Percentiles rank a stretch among this genome's conserved stretches.
Conservation (phyloP, 495 filamentous ascomycete species). For the Stereocaulon alpinum region DNA sequence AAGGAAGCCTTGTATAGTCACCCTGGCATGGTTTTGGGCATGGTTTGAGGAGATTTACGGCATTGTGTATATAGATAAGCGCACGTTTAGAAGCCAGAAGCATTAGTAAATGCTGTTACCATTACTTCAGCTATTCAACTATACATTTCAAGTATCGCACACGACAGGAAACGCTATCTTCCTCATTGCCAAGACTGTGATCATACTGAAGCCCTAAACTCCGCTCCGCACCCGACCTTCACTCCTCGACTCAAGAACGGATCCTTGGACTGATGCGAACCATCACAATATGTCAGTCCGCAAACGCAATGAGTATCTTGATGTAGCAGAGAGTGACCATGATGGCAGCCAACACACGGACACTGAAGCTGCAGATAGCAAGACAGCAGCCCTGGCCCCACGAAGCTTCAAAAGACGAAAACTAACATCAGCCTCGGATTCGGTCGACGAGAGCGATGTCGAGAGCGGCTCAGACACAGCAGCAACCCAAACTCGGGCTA, state of each 20-base stretch:
- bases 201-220: neutral
- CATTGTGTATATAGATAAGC: neutral
- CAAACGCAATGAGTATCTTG: conserved; percentile 67
- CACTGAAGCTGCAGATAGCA: conserved; percentile 52
- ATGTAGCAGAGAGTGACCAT: conserved; percentile 55
- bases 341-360: conserved; percentile 51
- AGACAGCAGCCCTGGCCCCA: conserved; percentile 8
- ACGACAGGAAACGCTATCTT: no score
- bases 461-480: neutral
- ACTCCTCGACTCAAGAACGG: neutral
- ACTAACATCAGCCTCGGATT: conserved; percentile 2
- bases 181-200: no score
- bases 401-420: conserved; percentile 17
- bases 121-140: neutral
- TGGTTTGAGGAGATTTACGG: neutral
- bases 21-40: neutral
- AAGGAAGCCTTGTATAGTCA: neutral
- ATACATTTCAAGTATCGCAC: neutral
- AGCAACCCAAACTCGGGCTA: neutral
- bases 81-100: neutral
- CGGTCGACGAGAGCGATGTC: conserved; percentile 3
- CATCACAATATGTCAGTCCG: conserved; percentile 47
- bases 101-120: neutral
- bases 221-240: neutral
- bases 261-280: no score